A percentile compares a stretch with the other conserved stretches of the same genome.
phyloP scores from a whole-genome alignment of 2,329 filamentous ascomycete species.

The Sporothrix humicola region DNA sequence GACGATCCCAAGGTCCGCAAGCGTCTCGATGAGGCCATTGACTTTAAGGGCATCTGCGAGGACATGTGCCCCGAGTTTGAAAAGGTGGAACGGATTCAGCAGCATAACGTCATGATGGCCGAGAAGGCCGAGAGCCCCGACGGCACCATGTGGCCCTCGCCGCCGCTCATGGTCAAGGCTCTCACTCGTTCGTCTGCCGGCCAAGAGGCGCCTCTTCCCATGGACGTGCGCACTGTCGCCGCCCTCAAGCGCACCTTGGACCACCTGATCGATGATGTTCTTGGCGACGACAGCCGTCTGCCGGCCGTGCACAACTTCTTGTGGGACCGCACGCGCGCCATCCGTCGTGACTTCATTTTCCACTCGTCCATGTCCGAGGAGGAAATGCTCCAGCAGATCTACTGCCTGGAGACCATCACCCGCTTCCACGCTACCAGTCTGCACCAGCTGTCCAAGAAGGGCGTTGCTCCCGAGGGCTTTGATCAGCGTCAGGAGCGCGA shows the following conservation, averaged over 20 bases:
- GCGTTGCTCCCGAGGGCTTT: slow-evolving; percentile 63
- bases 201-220: slow-evolving; percentile 69
- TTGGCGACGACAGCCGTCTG: slow-evolving; percentile 60
- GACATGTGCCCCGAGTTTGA: slow-evolving; percentile 74
- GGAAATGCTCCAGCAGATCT: slow-evolving; percentile 64
- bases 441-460: slow-evolving; percentile 65
- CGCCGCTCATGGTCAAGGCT: slow-evolving; percentile 67
- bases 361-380: slow-evolving; percentile 64
- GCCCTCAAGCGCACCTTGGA: slow-evolving; percentile 65
- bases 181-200: slow-evolving; percentile 71
- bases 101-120: slow-evolving; percentile 61
- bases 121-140: slow-evolving; percentile 56
- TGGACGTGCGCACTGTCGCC: slow-evolving; percentile 68
- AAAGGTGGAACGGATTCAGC: slow-evolving; percentile 65
- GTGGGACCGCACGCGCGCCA: slow-evolving; percentile 71
- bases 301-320: slow-evolving; percentile 65
- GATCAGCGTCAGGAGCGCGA: slow-evolving; percentile 71
- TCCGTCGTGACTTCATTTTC: slow-evolving; percentile 71
- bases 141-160: slow-evolving; percentile 54
- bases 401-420: slow-evolving; percentile 69
- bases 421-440: slow-evolving; percentile 70
- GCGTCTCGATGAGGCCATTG: slow-evolving; percentile 66
- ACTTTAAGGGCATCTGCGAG: slow-evolving; percentile 71
- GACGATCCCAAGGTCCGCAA: slow-evolving; percentile 70
- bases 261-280: slow-evolving; percentile 66